phyloP scores from a whole-genome alignment of 2,329 filamentous ascomycete species.

The Bertia moriformis region DNA sequence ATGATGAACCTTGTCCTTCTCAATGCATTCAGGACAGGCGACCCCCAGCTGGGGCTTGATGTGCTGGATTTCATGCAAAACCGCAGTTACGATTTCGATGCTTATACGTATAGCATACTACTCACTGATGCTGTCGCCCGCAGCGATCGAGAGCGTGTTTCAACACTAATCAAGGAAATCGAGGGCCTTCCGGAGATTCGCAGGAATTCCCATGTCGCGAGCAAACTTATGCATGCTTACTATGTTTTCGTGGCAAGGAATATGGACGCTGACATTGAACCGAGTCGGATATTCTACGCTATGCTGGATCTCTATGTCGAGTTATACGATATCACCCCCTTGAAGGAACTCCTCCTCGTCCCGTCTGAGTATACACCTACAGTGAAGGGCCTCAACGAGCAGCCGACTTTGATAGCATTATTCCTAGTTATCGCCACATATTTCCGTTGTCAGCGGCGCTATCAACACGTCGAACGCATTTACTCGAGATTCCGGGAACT shows the following conservation, averaged over 20 bases:
- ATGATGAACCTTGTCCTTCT: not conserved
- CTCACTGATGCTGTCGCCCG: not conserved
- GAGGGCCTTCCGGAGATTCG: not conserved
- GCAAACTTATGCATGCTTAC: not conserved
- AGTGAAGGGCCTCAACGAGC: not conserved
- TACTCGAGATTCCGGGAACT: not conserved
- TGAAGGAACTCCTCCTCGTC: not conserved
- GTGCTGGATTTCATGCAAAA: not conserved
- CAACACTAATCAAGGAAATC: not conserved
- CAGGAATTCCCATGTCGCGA: not conserved
- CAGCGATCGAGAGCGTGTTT: not conserved
- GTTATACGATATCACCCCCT: conserved; percentile 1
- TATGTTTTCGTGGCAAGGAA: not conserved
- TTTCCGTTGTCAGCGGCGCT: not conserved
- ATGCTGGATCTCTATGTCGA: not conserved
- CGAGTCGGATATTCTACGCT: not conserved
- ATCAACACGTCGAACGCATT: not conserved
- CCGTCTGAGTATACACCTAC: not conserved
- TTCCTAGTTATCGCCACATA: not conserved
- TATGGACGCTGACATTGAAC: not conserved
- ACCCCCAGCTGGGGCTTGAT: not conserved
- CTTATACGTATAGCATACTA: not conserved
- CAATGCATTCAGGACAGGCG: not conserved
- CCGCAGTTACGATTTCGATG: not conserved
- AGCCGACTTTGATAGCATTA: not conserved